Conservation (phyloP, 768 basidiomycete species). For the Lactifluus hygrophoroides region DNA sequence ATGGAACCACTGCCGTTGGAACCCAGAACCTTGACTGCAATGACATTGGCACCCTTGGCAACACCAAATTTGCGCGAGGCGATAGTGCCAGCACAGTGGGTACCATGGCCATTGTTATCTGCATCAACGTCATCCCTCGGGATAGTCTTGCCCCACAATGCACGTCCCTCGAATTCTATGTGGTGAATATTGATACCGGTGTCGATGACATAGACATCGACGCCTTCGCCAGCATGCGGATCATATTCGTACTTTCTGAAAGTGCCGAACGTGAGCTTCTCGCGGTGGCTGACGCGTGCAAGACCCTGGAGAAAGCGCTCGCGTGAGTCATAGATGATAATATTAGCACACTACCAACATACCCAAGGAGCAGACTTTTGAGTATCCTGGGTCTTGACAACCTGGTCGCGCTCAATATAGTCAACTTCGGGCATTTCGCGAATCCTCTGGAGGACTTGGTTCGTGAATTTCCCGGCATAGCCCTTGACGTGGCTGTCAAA, state of each 20-base stretch:
- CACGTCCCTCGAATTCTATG: conserved; percentile 82
- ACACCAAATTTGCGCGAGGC: conserved; percentile 92
- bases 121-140: conserved; percentile 75
- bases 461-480: conserved; percentile 75
- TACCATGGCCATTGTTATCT: conserved; percentile 94
- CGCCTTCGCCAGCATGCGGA: conserved; percentile 72
- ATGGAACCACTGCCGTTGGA: conserved; percentile 90
- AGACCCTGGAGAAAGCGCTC: conserved; percentile 59
- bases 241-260: conserved; percentile 80
- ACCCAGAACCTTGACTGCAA: conserved; percentile 92
- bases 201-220: conserved; percentile 85
- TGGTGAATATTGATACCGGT: conserved; percentile 87
- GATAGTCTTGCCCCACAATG: conserved; percentile 89
- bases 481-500: conserved; percentile 68
- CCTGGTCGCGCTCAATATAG: conserved; percentile 89
- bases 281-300: conserved; percentile 86
- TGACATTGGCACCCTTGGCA: conserved; percentile 83
- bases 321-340: conserved; percentile 11
- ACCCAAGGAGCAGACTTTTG: conserved; percentile 87
- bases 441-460: conserved; percentile 62
- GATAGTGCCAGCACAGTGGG: conserved; percentile 93
- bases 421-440: conserved; percentile 82
- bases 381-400: conserved; percentile 66
- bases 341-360: conserved; percentile 26
- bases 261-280: conserved; percentile 64